Percentiles rank a stretch among this genome's conserved stretches.
Conservation (phyloP, 352 stramenopile genomes). For the Globisporangium radiosum region DNA sequence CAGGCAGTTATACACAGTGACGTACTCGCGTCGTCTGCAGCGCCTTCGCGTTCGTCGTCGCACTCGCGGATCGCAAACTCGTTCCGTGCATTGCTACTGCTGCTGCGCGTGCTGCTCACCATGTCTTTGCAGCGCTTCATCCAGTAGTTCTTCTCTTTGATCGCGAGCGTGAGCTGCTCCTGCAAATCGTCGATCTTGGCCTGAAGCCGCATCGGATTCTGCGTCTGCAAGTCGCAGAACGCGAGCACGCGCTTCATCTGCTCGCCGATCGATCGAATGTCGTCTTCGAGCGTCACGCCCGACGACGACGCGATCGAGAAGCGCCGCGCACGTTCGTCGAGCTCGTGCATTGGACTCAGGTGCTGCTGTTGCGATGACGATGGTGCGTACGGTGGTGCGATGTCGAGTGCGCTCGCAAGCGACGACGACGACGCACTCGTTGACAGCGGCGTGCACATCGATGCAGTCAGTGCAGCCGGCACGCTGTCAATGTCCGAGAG, state of each 20-base stretch:
- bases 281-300: conserved; percentile 54
- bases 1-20: neutral
- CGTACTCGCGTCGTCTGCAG: neutral
- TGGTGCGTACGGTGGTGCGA: conserved; percentile 3
- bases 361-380: conserved; percentile 5
- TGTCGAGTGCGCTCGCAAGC: conserved; percentile 5
- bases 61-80: conserved; percentile 8
- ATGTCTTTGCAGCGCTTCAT: conserved; percentile 82
- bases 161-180: conserved; percentile 64
- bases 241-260: conserved; percentile 78
- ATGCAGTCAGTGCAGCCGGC: neutral
- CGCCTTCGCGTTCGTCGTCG: conserved; percentile 16
- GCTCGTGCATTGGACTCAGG: too few species aligned
- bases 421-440: conserved; percentile 12
- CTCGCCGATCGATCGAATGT: conserved; percentile 71
- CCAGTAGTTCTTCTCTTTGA: conserved; percentile 88
- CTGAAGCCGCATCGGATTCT: conserved; percentile 68
- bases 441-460: conserved; percentile 2
- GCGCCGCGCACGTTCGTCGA: conserved; percentile 16
- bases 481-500: conserved; percentile 11
- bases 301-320: conserved; percentile 45
- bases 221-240: conserved; percentile 66
- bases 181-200: conserved; percentile 74
- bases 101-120: neutral
- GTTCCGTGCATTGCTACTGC: conserved; percentile 12